These are phyloP conservation scores for Scleroderma citrinum DNA, from an alignment of 768 basidiomycete species.

Conservation along the genomic window DNA sequence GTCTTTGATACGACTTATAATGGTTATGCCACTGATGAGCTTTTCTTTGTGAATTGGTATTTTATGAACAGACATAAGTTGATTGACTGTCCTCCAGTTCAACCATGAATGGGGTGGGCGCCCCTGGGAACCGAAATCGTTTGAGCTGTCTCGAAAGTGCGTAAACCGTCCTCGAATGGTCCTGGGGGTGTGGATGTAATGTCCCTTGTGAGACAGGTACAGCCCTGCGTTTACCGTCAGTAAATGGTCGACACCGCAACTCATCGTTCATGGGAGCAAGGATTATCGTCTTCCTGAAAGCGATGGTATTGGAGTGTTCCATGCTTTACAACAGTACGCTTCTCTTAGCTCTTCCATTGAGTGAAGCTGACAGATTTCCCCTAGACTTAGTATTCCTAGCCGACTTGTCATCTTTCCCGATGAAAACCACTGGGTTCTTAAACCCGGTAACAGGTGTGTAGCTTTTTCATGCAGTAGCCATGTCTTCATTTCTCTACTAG, in stretches of 20 bases:
- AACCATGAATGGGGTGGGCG: constrained; percentile 84
- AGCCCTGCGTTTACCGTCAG: constrained; percentile 78
- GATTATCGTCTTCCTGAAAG: constrained; percentile 85
- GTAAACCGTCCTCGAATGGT: constrained; percentile 9
- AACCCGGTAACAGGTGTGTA: constrained; percentile 66
- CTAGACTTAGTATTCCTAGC: constrained; percentile 63
- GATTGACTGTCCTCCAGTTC: constrained; percentile 42
- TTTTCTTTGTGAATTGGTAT: constrained; percentile 68
- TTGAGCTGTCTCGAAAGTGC: constrained; percentile 52
- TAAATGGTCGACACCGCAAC: constrained; percentile 82
- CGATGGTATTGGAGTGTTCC: constrained; percentile 80
- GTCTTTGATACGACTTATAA: constrained; percentile 75
- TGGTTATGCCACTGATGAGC: constrained; percentile 87
- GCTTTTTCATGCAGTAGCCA: neutral
- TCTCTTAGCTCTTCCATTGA: neutral
- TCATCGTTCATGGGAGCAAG: constrained; percentile 82
- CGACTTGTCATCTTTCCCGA: constrained; percentile 81
- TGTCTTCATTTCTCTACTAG: constrained; percentile 29
- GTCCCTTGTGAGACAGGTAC: constrained; percentile 35
- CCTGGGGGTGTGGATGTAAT: neutral
- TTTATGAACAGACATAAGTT: neutral
- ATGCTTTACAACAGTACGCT: constrained; percentile 75
- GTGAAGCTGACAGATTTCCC: neutral
- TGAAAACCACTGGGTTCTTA: constrained; percentile 90
- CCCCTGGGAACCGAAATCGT: constrained; percentile 64